These are phyloP conservation scores for Pichia norvegensis DNA, from an alignment of 1,139 yeast species.

Conservation along the genomic window DNA sequence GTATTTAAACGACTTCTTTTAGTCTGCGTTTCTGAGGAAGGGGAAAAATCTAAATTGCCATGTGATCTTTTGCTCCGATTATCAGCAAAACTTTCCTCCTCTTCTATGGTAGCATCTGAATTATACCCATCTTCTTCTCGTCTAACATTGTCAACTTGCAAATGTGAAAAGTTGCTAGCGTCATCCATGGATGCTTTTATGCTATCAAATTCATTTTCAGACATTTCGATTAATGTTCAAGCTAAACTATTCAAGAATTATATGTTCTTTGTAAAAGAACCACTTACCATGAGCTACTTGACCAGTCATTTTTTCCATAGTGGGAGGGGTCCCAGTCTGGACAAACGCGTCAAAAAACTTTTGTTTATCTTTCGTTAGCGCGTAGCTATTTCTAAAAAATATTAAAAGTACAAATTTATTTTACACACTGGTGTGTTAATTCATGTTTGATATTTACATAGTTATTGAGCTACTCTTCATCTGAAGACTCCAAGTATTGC, in stretches of 20 bases:
- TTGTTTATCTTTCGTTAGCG: background rate
- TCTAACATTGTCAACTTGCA: background rate
- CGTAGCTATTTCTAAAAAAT: background rate
- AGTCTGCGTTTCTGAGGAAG: background rate
- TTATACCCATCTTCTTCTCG: background rate
- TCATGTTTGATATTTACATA: background rate
- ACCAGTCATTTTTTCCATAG: too few species aligned
- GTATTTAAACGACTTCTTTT: conserved; percentile 9
- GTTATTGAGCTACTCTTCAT: conserved; percentile 32
- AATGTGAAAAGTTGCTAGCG: background rate
- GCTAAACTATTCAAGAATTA: too few species aligned
- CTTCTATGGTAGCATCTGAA: background rate
- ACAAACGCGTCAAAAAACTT: background rate
- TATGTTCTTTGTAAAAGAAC: too few species aligned
- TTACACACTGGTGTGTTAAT: background rate
- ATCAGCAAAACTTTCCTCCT: background rate
- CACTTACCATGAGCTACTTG: too few species aligned
- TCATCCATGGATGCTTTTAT: background rate
- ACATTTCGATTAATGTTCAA: background rate
- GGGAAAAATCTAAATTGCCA: background rate
- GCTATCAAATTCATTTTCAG: background rate
- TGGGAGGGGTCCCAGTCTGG: background rate
- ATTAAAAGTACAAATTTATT: background rate
- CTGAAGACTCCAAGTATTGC: conserved; percentile 59
- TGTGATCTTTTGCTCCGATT: background rate